Evolutionary conservation across 306 rosid genomes (phyloP).

Genomic region (Phaseolus lunatus): DNA sequence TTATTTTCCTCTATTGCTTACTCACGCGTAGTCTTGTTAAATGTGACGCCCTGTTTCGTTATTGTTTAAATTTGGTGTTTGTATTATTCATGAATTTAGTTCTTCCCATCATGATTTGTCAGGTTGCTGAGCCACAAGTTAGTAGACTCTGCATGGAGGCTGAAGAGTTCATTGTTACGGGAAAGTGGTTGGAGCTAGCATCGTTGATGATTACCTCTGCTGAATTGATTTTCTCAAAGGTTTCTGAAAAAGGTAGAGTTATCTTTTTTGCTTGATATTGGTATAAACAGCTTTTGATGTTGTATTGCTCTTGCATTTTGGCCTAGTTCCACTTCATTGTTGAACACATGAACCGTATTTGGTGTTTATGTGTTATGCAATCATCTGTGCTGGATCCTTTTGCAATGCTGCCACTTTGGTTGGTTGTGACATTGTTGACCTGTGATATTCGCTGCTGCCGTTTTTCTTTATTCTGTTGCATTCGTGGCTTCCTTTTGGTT

Average conservation of each 20-base stretch:
- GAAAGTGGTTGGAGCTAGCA: slow-evolving; percentile 86
- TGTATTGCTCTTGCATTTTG: neutral
- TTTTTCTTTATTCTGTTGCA: slow-evolving; percentile 10
- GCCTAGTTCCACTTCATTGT: neutral
- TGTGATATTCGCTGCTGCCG: slow-evolving; percentile 14
- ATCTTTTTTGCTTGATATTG: neutral
- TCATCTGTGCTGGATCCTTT: neutral
- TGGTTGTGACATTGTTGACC: neutral
- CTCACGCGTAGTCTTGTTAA: slow-evolving; percentile 6
- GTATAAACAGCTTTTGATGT: neutral
- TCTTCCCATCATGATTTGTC: slow-evolving; percentile 31
- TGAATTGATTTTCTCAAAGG: slow-evolving; percentile 47
- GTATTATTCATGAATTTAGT: neutral
- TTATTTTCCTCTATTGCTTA: slow-evolving; percentile 8
- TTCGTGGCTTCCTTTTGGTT: neutral
- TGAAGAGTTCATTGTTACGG: slow-evolving; percentile 68
- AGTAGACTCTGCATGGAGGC: slow-evolving; percentile 83
- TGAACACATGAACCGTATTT: slow-evolving; percentile 18
- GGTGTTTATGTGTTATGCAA: neutral
- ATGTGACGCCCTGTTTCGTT: neutral
- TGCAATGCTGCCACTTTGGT: slow-evolving; percentile 7
- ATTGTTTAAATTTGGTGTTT: slow-evolving; percentile 15
- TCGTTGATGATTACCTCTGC: slow-evolving; percentile 90
- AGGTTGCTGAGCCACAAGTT: slow-evolving; percentile 93
- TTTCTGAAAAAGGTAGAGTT: slow-evolving; percentile 6